Evolutionary conservation across 495 filamentous ascomycete genomes (phyloP).

Genomic region (Aspergillus asperescens): DNA sequence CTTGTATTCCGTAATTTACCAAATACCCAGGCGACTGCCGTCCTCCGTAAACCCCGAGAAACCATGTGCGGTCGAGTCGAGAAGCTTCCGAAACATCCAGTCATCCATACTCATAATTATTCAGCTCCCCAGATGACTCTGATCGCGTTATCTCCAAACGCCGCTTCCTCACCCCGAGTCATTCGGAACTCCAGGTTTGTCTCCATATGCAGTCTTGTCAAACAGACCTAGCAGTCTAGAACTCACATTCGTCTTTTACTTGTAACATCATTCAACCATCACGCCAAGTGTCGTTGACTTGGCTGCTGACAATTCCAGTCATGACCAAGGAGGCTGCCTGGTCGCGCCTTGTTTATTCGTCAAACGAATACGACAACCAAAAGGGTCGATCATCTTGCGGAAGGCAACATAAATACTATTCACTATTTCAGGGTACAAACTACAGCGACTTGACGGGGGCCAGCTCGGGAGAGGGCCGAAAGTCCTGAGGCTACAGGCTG

Average conservation of each 20-base stretch:
- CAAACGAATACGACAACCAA: neutral
- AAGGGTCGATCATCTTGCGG: neutral
- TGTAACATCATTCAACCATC: too few species aligned
- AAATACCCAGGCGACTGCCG: neutral
- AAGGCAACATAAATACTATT: neutral
- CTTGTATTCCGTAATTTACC: neutral
- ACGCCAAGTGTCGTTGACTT: too few species aligned
- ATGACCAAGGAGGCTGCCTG: neutral
- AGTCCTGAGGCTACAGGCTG: neutral
- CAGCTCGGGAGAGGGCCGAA: too few species aligned
- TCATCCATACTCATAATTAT: neutral
- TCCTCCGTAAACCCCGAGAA: neutral
- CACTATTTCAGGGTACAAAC: too few species aligned
- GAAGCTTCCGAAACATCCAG: neutral
- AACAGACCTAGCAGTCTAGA: too few species aligned
- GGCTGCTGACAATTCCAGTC: neutral
- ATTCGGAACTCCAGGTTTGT: neutral
- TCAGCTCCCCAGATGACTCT: neutral
- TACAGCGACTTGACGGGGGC: neutral
- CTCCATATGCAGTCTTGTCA: neutral
- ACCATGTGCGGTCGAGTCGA: neutral
- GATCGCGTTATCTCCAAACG: neutral
- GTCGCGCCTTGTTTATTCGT: too few species aligned
- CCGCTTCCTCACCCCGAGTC: neutral
- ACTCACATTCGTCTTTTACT: too few species aligned